Evolutionary conservation across 73 alveolate species (phyloP), one percentile per base, ranked within the genome.

Genomic region (Stentor roeselii): DNA sequence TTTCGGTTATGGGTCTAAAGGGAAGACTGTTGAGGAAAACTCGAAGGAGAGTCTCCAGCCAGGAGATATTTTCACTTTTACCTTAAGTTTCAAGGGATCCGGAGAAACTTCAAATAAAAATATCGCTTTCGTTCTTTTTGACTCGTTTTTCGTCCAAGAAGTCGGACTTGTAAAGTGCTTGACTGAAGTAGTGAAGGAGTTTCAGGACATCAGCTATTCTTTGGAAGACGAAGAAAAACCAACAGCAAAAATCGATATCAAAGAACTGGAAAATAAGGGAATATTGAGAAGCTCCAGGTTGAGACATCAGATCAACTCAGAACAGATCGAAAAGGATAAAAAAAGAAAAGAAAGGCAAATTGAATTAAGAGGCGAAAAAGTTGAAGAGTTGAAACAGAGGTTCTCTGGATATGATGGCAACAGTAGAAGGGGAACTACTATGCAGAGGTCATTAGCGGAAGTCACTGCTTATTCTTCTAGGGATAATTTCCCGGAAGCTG

Each of bases 401-500:
- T 92, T 83, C 59, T 89, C 88, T 76, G 91, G 88, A 39, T 93
- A 88, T 76, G 95, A 93, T 27, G 87, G 89, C 14, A 88, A 83
- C n/a, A 74, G 78, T 83, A 93, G 90, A 76, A 60, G 86, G 30
- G 90, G 92, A 76, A 78, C 86, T 35, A 89, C 85, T 39, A 86
- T 78, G 15, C 90, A 86, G 3, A 89, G 91, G 84, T 89, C 92
- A 27, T 86, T 92, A 92, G 92, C 92, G 3, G 87, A 94, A 40
- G 75, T 94, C 37, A 78, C 75, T 59, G 83, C 98, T 75, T 95
- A 90, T 75, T 87, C 89, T 59, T 87, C 75, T 50, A 84, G 84
- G 30, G 94, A 82, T 39, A 91, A 94, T 60, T 82, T 96, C 82
- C 99, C 99, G n/a, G 60, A 83, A 42, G 98, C 92, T 21, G 82